phyloP scores from a whole-genome alignment of 352 stramenopile species.

The Globisporangium radiosum region DNA sequence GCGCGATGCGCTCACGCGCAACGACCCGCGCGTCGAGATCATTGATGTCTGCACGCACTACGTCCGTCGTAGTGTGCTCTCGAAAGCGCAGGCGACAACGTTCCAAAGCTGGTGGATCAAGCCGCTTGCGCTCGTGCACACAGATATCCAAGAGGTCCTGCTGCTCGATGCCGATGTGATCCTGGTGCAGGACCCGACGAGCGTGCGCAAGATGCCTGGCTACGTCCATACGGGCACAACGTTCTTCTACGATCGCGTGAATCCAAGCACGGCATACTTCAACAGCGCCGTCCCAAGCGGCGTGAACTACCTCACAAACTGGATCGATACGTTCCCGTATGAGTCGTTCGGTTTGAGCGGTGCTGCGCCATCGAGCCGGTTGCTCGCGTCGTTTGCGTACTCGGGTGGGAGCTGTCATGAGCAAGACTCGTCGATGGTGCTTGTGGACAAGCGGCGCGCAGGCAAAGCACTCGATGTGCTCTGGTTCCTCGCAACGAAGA shows the following conservation, averaged over 20 bases:
- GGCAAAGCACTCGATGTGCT: constrained; percentile 29
- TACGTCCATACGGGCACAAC: constrained; percentile 44
- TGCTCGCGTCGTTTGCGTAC: constrained; percentile 39
- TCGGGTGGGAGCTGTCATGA: constrained; percentile 42
- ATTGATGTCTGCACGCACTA: constrained; percentile 33
- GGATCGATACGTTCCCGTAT: constrained; percentile 51
- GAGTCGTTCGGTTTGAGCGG: constrained; percentile 27
- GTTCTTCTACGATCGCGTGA: constrained; percentile 63
- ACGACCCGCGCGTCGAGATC: constrained; percentile 31
- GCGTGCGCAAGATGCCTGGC: constrained; percentile 27
- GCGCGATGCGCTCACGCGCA: constrained; percentile 17
- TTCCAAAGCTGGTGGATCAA: constrained; percentile 62
- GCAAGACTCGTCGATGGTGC: constrained; percentile 52
- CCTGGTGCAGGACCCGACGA: constrained; percentile 31
- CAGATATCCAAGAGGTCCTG: constrained; percentile 32
- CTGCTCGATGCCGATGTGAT: constrained; percentile 47
- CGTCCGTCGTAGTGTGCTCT: not conserved
- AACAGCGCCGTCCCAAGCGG: constrained; percentile 28
- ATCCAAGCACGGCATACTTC: constrained; percentile 38
- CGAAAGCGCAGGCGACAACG: constrained; percentile 11
- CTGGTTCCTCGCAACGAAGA: constrained; percentile 28
- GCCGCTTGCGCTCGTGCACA: constrained; percentile 42
- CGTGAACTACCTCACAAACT: constrained; percentile 41
- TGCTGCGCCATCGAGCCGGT: constrained; percentile 23
- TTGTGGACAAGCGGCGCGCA: constrained; percentile 23